Evolutionary conservation across 148 eudicot species (phyloP), one percentile per base, ranked within the genome.

Genomic region (Silene conica): DNA sequence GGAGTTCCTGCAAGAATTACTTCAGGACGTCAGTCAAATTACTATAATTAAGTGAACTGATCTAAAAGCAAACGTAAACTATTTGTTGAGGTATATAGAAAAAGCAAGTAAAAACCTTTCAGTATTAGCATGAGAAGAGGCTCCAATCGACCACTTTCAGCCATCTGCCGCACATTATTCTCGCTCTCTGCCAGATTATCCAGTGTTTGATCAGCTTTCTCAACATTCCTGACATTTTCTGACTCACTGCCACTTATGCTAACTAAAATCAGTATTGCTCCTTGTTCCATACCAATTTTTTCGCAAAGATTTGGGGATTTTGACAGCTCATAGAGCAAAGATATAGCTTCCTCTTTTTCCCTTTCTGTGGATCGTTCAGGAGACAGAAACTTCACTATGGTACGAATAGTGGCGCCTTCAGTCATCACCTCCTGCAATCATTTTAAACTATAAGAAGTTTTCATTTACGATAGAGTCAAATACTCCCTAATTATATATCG

Each of bases 241-340:
- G 98, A 87, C 76, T 86, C 89, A 86, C 96, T 93, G 86, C 96
- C 88, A 45, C 92, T 85, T 88, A 93, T 89, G 68, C 98, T 92
- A 31, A 90, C 88, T 77, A 93, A 82, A 16, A 93, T 83, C 26
- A 89, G 90, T 71, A 93, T 90, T 70, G 98, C 96, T 77, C 97
- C 97, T 77, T 82, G 86, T n/a, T 87, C 77, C 20, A 92, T 86
- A 80, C 98, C 96, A 72, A 90, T 90, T 81, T 89, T 93, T 58
- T 90, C 96, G 78, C 86, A 85, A 48, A 93, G 76, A 41, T 52
- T 41, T 76, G 85, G 86, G 0, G 92, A 93, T 75, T 87, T 89
- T 43, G 98, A 93, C 67, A 93, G 92, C 83, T 93, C 98, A 78
- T 82, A 83, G 21, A 93, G 87, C 89, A 93, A 81, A 65, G 82